Evolutionary conservation across 1,284 basidiomycete species (phyloP).

Genomic region (Ganoderma boninense): DNA sequence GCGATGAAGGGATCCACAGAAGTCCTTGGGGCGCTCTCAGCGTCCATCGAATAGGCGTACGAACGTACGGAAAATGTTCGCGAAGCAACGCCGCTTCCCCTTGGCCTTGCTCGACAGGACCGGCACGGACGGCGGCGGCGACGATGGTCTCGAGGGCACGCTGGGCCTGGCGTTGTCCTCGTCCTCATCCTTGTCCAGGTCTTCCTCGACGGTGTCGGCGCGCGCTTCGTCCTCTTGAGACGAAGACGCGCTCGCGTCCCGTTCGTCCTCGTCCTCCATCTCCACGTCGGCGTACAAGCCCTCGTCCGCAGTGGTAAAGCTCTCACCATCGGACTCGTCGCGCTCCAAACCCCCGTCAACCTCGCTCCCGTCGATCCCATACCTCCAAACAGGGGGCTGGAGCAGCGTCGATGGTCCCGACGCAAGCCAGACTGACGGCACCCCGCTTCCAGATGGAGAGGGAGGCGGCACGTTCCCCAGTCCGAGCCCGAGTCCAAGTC

Average conservation of each 20-base stretch:
- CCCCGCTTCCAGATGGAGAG: neutral
- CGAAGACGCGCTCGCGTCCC: neutral
- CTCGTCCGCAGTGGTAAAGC: conserved; percentile 11
- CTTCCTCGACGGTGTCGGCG: neutral
- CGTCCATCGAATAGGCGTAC: conserved; percentile 7
- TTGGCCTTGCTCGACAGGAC: conserved; percentile 3
- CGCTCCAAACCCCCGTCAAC: neutral
- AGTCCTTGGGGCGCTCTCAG: neutral
- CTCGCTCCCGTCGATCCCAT: neutral
- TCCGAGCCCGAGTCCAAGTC: neutral
- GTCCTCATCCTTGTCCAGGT: neutral
- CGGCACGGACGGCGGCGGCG: neutral
- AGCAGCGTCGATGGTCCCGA: neutral
- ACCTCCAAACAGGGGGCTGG: neutral
- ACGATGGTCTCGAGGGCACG: neutral
- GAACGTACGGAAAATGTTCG: conserved; percentile 3
- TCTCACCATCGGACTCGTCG: conserved; percentile 5
- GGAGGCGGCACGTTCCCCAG: neutral
- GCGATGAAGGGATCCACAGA: neutral
- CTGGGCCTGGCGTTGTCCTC: neutral
- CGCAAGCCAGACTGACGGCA: neutral
- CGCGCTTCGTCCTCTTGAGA: neutral
- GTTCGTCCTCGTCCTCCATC: neutral
- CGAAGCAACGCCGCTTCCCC: conserved; percentile 14
- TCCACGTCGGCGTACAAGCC: neutral